Percentiles rank a stretch among this genome's conserved stretches.
phyloP scores from a whole-genome alignment of 2,329 filamentous ascomycete genomes.

The Mariannaea sp. region DNA sequence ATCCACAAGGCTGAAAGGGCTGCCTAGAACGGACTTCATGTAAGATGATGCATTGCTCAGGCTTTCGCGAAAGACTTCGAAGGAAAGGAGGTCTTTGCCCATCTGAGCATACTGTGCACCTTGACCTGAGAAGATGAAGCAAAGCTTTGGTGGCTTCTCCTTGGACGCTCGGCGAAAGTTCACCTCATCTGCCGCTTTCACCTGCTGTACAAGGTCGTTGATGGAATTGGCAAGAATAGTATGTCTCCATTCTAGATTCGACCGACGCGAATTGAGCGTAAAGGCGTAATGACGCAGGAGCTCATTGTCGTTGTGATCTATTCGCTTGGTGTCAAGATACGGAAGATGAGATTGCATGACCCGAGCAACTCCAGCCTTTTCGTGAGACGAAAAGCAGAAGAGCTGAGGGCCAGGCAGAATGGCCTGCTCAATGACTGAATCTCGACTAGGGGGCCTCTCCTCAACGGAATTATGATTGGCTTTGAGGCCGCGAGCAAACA shows the following conservation, averaged over 20 bases:
- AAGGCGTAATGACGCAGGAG: conserved; percentile 51
- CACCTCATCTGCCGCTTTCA: conserved; percentile 28
- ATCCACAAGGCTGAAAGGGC: conserved; percentile 42
- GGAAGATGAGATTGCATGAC: conserved; percentile 43
- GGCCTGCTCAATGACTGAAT: neutral
- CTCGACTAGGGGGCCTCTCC: conserved; percentile 6
- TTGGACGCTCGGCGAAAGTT: conserved; percentile 33
- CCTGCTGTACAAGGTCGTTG: conserved; percentile 41
- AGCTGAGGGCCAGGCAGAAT: conserved; percentile 39
- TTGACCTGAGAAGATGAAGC: conserved; percentile 52
- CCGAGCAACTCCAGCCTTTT: conserved; percentile 46
- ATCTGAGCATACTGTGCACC: conserved; percentile 51
- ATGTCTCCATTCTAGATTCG: conserved; percentile 50
- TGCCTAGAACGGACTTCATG: conserved; percentile 38
- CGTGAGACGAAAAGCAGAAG: conserved; percentile 51
- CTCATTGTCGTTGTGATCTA: neutral
- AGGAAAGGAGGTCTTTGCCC: conserved; percentile 48
- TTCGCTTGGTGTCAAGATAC: conserved; percentile 35
- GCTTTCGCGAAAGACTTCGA: conserved; percentile 48
- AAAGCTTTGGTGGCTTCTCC: conserved; percentile 40
- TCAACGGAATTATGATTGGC: conserved; percentile 45
- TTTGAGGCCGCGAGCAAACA: conserved; percentile 41
- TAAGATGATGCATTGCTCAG: conserved; percentile 43
- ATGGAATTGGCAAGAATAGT: conserved; percentile 44
- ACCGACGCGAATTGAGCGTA: conserved; percentile 52